Percentiles rank a stretch among this genome's conserved stretches.
phyloP scores from a whole-genome alignment of 768 basidiomycete genomes.

The Symmetrospora coprosmae region DNA sequence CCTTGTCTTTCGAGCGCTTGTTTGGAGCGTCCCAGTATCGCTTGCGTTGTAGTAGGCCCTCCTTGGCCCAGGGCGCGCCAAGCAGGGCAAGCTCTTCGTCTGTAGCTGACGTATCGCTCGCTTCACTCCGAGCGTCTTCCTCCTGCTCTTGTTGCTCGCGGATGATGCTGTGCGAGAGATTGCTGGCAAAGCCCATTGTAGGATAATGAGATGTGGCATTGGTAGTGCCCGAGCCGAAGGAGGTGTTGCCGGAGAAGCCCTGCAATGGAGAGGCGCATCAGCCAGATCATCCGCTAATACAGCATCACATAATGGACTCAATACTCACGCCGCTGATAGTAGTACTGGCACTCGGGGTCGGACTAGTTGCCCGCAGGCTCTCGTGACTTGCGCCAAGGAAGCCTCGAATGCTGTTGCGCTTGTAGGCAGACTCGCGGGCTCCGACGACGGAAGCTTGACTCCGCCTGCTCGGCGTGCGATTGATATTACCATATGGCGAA shows the following conservation, averaged over 20 bases:
- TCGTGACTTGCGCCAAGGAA: slow-evolving; percentile 55
- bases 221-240: slow-evolving; percentile 22
- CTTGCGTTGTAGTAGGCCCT: slow-evolving; percentile 87
- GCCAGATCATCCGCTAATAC: slow-evolving; percentile 38
- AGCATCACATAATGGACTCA: slow-evolving; percentile 13
- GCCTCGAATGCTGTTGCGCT: slow-evolving; percentile 83
- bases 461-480: slow-evolving; percentile 45
- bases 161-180: slow-evolving; percentile 90
- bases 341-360: slow-evolving; percentile 83
- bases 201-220: slow-evolving; percentile 32
- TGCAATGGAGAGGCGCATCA: no score
- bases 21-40: slow-evolving; percentile 79
- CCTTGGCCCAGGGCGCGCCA: slow-evolving; percentile 97
- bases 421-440: slow-evolving; percentile 61
- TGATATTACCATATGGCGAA: slow-evolving; percentile 29
- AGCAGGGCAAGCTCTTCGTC: slow-evolving; percentile 79
- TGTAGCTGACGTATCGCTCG: slow-evolving; percentile 47
- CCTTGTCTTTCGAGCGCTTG: slow-evolving; percentile 71
- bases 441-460: slow-evolving; percentile 37
- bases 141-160: slow-evolving; percentile 86
- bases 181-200: slow-evolving; percentile 89
- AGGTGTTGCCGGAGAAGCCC: slow-evolving; percentile 3
- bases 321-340: slow-evolving; percentile 69
- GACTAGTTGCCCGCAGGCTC: slow-evolving; percentile 78
- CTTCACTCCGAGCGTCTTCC: slow-evolving; percentile 59